These are phyloP conservation scores for Leccinum variicolor DNA, from an alignment of 768 basidiomycete species.

Conservation along the genomic window DNA sequence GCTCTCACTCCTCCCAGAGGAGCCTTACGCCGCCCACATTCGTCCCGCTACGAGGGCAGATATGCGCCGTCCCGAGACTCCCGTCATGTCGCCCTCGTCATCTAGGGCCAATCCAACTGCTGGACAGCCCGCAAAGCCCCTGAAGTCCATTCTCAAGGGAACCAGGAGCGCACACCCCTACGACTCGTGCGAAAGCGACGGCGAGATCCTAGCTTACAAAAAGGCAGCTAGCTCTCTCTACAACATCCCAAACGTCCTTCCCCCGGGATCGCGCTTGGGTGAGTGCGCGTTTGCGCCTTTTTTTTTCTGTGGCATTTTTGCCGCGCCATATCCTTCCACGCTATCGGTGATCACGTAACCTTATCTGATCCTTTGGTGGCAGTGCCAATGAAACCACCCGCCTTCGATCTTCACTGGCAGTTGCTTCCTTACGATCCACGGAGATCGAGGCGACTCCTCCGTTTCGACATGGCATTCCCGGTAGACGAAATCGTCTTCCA, in stretches of 20 bases:
- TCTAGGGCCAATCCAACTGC: conserved; percentile 20
- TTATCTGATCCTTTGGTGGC: not conserved
- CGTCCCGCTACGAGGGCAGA: conserved; percentile 16
- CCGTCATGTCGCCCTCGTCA: conserved; percentile 11
- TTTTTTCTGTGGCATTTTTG: not conserved
- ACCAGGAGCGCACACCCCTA: conserved; percentile 2
- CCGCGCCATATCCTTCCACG: not conserved
- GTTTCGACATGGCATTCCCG: conserved; percentile 50
- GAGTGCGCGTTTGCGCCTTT: conserved; percentile 5
- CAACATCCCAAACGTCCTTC: conserved; percentile 18
- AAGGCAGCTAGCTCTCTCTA: conserved; percentile 19
- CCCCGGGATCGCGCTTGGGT: conserved; percentile 27
- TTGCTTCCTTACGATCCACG: conserved; percentile 39
- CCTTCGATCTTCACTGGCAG: conserved; percentile 47
- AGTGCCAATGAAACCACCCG: conserved; percentile 34
- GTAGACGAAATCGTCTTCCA: conserved; percentile 33
- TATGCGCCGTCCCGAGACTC: conserved; percentile 19
- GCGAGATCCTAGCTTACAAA: conserved; percentile 22
- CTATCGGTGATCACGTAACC: not conserved
- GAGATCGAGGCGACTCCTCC: conserved; percentile 35
- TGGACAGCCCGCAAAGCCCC: conserved; percentile 22
- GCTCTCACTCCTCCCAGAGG: conserved; percentile 19
- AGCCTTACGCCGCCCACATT: conserved; percentile 3
- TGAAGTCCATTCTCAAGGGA: conserved; percentile 32
- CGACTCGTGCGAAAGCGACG: conserved; percentile 32